Evolutionary conservation across 495 filamentous ascomycete genomes (phyloP), one percentile per base, ranked within the genome.

Genomic region (Neurospora africana): DNA sequence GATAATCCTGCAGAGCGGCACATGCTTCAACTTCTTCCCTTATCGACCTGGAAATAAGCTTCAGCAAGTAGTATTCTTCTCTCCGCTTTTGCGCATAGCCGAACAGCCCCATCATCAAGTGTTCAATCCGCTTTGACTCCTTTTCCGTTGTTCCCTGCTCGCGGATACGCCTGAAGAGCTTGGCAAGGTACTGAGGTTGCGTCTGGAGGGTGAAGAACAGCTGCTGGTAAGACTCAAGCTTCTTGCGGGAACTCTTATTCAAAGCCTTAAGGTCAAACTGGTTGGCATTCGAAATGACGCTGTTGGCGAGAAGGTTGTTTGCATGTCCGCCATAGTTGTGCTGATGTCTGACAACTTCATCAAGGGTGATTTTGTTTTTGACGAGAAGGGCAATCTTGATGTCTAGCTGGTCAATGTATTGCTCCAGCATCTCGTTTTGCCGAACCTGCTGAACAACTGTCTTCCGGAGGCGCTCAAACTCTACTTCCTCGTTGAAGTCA

Each of bases 331-430:
- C 96, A 77, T 96, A 97, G 78, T 95, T 95, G 82, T 91, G 95
- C 80, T 98, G 96, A 79, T 98, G 96, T 78, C 91, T 95, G 65
- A 98, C 91, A 61, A 99, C 94, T 85, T 99, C 95, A 79, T 99
- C 95, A 1, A 98, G 86, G 0, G 96, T 98, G 78, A 99, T 99
- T 82, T 98, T 99, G 83, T 98, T 98, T 85, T 98, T 98, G 73
- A 98, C 96, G 19, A 99, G 87, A 6, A 99, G 88, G 15, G 95
- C 95, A 77, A 99, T 99, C 83, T 99, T 99, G 85, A 98, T 97
- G 77, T 98, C 96, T 53, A 99, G 86, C 76, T 98, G 95, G 76
- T 96, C 94, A 76, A 99, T 97, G 76, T 98, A 98, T 77, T 97
- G 92, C 82, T 99, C 96, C 27, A 95, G 91, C 84, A 97, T 87